These are phyloP conservation scores for Fusarium xyrophilum DNA, from an alignment of 2,329 filamentous ascomycete species.

Conservation along the genomic window DNA sequence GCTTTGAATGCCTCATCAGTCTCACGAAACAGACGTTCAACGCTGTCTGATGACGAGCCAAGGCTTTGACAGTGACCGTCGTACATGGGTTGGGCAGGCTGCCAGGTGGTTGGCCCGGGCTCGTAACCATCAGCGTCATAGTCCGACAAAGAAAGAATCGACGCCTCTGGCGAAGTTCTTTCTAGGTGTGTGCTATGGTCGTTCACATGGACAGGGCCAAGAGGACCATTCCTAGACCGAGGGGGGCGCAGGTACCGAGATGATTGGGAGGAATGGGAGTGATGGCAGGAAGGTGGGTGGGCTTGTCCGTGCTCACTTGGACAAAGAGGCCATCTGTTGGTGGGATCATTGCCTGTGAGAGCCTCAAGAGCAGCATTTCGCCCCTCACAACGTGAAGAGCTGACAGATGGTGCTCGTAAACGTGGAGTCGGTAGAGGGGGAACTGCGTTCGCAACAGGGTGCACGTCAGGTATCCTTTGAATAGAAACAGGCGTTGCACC, in stretches of 20 bases:
- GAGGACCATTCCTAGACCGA: slow-evolving; percentile 31
- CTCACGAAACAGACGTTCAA: slow-evolving; percentile 56
- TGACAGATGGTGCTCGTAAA: slow-evolving; percentile 50
- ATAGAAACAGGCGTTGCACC: slow-evolving; percentile 41
- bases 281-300: slow-evolving; percentile 31
- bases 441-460: slow-evolving; percentile 48
- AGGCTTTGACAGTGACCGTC: slow-evolving; percentile 31
- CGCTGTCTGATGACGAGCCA: slow-evolving; percentile 46
- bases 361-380: slow-evolving; percentile 44
- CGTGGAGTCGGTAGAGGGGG: slow-evolving; percentile 50
- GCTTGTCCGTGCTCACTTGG: slow-evolving; percentile 36
- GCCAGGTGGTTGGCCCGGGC: slow-evolving; percentile 17
- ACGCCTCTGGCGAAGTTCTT: slow-evolving; percentile 13
- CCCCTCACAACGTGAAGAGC: slow-evolving; percentile 55
- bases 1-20: slow-evolving; percentile 59
- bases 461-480: slow-evolving; percentile 49
- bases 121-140: slow-evolving; percentile 21
- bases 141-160: slow-evolving; percentile 38
- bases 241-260: slow-evolving; percentile 30
- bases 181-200: slow-evolving; percentile 8
- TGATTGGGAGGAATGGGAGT: slow-evolving; percentile 26
- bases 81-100: slow-evolving; percentile 14
- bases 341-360: slow-evolving; percentile 36
- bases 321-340: slow-evolving; percentile 47
- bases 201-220: background rate